Percentiles rank a stretch among this genome's conserved stretches.
Evolutionary conservation across 352 stramenopile species (phyloP).

Genomic region (Pythium rishiriense): DNA sequence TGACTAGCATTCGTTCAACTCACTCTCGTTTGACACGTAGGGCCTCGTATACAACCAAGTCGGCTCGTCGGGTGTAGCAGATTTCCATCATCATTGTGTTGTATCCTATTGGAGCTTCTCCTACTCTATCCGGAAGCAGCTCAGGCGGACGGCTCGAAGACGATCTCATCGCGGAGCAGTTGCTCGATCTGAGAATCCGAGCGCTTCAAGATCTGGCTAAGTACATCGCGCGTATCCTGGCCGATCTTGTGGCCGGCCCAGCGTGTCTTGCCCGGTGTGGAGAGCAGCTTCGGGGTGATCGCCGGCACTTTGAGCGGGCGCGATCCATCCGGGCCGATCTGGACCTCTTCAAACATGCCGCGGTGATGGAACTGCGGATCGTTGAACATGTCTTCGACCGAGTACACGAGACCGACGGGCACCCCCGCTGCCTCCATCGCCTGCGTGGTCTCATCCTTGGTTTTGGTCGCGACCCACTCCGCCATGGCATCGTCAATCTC

Average conservation of each 20-base stretch:
- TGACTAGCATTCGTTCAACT: too few relatives aligned
- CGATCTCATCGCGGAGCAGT: slow-evolving; percentile 54
- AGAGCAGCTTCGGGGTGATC: slow-evolving; percentile 74
- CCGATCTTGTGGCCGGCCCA: slow-evolving; percentile 71
- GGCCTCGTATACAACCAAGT: too few relatives aligned
- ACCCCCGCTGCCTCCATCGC: slow-evolving; percentile 60
- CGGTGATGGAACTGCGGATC: slow-evolving; percentile 76
- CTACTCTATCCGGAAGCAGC: too few relatives aligned
- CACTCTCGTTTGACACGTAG: too few relatives aligned
- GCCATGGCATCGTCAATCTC: slow-evolving; percentile 67
- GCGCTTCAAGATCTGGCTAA: slow-evolving; percentile 51
- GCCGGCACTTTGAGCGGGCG: slow-evolving; percentile 60
- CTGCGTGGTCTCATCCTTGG: slow-evolving; percentile 45
- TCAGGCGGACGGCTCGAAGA: slow-evolving; percentile 55
- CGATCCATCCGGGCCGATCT: slow-evolving; percentile 35
- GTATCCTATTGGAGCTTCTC: too few relatives aligned
- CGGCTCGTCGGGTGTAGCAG: too few relatives aligned
- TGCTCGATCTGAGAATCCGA: slow-evolving; percentile 57
- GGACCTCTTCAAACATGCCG: slow-evolving; percentile 73
- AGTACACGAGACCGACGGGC: slow-evolving; percentile 76
- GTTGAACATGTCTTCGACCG: slow-evolving; percentile 75
- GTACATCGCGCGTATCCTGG: slow-evolving; percentile 66
- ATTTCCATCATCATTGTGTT: too few relatives aligned
- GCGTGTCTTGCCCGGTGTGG: slow-evolving; percentile 57
- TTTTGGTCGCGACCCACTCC: slow-evolving; percentile 50